phyloP scores from a whole-genome alignment of 116 monocot genomes.

The Dioscorea cayenensis region DNA sequence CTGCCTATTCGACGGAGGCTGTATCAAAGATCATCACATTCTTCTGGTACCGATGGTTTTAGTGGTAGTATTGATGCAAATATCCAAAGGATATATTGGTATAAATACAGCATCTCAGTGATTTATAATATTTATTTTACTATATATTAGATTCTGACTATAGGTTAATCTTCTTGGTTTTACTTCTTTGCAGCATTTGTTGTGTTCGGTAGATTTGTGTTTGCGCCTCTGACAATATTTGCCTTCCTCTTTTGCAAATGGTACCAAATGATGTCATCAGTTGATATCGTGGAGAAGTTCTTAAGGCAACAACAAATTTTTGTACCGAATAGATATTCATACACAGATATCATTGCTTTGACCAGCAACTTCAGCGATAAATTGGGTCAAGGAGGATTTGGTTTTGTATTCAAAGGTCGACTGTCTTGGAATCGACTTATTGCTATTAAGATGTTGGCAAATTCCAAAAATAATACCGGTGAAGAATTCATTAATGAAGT shows the following conservation, averaged over 20 bases:
- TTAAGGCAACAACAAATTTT: conserved; percentile 1
- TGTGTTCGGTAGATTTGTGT: conserved; percentile 8
- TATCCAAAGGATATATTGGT: no score
- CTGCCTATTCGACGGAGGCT: no score
- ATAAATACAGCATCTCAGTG: no score
- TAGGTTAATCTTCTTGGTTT: background rate
- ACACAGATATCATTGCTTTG: conserved; percentile 5
- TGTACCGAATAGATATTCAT: conserved; percentile 5
- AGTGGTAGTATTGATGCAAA: no score
- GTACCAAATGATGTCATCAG: background rate
- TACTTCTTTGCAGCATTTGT: conserved; percentile 5
- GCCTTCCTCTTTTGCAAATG: conserved; percentile 9
- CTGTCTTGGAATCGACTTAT: background rate
- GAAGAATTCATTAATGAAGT: conserved; percentile 15
- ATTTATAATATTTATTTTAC: no score
- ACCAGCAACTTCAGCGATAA: conserved; percentile 4
- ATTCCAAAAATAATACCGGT: conserved; percentile 5
- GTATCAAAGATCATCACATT: no score
- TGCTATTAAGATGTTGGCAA: background rate
- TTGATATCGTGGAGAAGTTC: conserved; percentile 19
- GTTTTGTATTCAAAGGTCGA: conserved; percentile 1
- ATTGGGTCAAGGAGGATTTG: conserved; percentile 2
- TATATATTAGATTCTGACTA: no score
- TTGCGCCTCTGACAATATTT: conserved; percentile 5
- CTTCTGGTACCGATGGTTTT: no score